Evolutionary conservation across 805 yeast genomes (phyloP).

Genomic region (Barnettozyma vustinii): DNA sequence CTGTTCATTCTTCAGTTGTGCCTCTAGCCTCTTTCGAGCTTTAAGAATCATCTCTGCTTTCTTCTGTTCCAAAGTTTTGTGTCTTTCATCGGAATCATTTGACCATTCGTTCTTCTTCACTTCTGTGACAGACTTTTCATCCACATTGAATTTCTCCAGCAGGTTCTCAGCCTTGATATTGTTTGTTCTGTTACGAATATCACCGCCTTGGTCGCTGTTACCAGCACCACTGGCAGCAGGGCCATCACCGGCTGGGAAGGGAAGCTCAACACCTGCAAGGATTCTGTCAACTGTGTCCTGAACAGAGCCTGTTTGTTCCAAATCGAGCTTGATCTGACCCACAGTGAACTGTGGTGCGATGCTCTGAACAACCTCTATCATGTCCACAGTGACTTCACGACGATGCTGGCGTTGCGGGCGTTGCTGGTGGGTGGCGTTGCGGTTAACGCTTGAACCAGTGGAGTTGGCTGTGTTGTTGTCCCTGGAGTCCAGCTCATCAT

Average conservation of each 20-base stretch:
- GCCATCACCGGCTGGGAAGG: slow-evolving; percentile 37
- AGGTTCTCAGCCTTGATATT: slow-evolving; percentile 26
- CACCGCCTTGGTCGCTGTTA: slow-evolving; percentile 11
- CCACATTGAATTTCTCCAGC: slow-evolving; percentile 40
- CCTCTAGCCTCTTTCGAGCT: slow-evolving; percentile 55
- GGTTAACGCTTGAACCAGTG: slow-evolving; percentile 2
- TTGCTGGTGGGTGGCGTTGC: slow-evolving; percentile 9
- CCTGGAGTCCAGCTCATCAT: slow-evolving; percentile 26
- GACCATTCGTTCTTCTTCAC: slow-evolving; percentile 34
- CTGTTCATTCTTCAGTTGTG: slow-evolving; percentile 25
- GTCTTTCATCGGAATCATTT: slow-evolving; percentile 37
- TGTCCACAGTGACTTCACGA: slow-evolving; percentile 54
- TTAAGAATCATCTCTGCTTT: slow-evolving; percentile 53
- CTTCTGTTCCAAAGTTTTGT: slow-evolving; percentile 39
- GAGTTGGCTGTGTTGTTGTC: slow-evolving; percentile 7
- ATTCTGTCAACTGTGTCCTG: slow-evolving; percentile 73
- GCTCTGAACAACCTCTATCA: slow-evolving; percentile 83
- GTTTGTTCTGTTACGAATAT: slow-evolving; percentile 16
- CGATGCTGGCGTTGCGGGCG: slow-evolving; percentile 8
- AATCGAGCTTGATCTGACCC: slow-evolving; percentile 68
- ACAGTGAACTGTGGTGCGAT: slow-evolving; percentile 69
- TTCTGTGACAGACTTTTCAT: slow-evolving; percentile 10
- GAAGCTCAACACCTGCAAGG: slow-evolving; percentile 55
- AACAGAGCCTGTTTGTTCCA: slow-evolving; percentile 74
- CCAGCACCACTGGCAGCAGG: slow-evolving; percentile 9